Base-by-base conservation (phyloP, 441 rosid genomes). In the Syzygium syzygioides region DNA sequence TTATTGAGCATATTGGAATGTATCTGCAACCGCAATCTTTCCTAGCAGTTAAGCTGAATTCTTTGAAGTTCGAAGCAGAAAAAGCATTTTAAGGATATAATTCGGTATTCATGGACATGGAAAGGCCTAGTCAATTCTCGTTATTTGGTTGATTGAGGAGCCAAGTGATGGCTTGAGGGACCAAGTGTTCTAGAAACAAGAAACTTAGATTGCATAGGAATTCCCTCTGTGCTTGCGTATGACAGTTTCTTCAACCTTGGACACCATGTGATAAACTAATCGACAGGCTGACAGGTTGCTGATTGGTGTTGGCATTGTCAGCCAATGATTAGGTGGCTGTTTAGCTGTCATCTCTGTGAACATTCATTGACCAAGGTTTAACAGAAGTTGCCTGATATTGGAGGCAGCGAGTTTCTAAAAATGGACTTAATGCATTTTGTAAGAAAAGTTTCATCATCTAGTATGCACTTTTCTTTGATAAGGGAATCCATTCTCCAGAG, bases 221-320 rank as follows among this genome's bases (percentile, higher is more conserved):
- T 25, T 57, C 5, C 62, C 62, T 13, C 6, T 25, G 6, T 12
- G 0, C 12, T 60, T 3, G 2, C 14, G 17, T 60, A 13, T 13
- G 32, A 60, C 32, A 6, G 1, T 60, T 60, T 60, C 66, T 60
- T 60, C 66, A 60, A 60, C 1, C 8, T 26, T 60, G 7, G n/a
- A 28, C 1, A 1, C 15, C 32, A 28, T 5, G 66, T 28, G 32
- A 13, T 60, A 28, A 6, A 60, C 80, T 45, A 34, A 20, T 4
- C 0, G 0, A 66, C 0, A 0, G 5, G 7, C 1, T 3, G 3
- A 26, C 26, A 5, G 34, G 68, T 18, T 14, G 4, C 34, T n/a
- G 2, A 62, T 28, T 62, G 34, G 34, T 9, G 7, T 18, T 3
- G 19, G n/a, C 19, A 62, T n/a, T 60, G 28, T n/a, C 34, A 62